Conservation (phyloP, 352 stramenopile genomes). For the Peronospora tabacina region DNA sequence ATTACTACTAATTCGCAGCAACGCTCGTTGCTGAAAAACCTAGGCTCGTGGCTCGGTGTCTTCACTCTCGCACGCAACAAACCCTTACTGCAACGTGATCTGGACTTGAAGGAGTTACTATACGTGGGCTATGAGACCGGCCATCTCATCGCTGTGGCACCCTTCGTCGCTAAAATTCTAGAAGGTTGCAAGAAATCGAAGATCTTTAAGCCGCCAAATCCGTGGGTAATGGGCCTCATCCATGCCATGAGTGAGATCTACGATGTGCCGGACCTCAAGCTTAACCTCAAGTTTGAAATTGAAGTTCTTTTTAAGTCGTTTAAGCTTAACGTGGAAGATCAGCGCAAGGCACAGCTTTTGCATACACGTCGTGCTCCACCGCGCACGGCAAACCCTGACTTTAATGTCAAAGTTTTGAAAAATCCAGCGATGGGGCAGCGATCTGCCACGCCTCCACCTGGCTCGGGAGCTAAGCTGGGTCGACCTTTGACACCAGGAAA, state of each 20-base stretch:
- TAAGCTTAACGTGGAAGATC: constrained; percentile 94
- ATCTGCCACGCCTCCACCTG: constrained; percentile 51
- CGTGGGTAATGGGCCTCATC: constrained; percentile 99
- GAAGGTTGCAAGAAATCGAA: constrained; percentile 96
- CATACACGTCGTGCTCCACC: constrained; percentile 83
- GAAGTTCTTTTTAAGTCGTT: constrained; percentile 99
- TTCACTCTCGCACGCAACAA: constrained; percentile 97
- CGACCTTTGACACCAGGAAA: constrained; percentile 60
- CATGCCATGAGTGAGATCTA: constrained; percentile 96
- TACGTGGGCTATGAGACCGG: constrained; percentile 93
- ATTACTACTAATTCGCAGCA: constrained; percentile 98
- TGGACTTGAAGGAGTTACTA: constrained; percentile 98
- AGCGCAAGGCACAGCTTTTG: constrained; percentile 90
- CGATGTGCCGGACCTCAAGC: constrained; percentile 98
- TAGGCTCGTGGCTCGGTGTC: constrained; percentile 97
- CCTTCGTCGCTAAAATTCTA: constrained; percentile 98
- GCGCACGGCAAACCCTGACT: constrained; percentile 96
- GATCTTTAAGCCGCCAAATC: constrained; percentile 98
- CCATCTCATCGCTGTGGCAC: constrained; percentile 96
- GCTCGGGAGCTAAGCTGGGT: constrained; percentile 37
- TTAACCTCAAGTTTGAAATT: constrained; percentile 99
- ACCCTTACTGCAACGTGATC: constrained; percentile 94
- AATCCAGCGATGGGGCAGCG: constrained; percentile 32
- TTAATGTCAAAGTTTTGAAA: constrained; percentile 93
- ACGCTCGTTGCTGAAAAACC: constrained; percentile 96